Conservation (phyloP, 2,329 filamentous ascomycete genomes). For the Kalmusia sp. region DNA sequence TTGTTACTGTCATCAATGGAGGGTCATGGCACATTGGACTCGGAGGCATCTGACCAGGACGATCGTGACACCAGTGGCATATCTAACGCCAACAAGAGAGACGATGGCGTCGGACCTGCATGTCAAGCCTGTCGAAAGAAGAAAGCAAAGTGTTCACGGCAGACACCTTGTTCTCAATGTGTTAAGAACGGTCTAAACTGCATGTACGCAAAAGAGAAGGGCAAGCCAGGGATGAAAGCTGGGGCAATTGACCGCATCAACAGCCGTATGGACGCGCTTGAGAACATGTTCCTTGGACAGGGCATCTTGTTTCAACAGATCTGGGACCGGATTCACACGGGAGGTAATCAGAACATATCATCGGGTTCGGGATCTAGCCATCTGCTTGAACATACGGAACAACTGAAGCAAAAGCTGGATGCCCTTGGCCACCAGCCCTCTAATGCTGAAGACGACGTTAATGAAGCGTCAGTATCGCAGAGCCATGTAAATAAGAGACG, state of each 20-base stretch:
- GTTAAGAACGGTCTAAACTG: conserved; percentile 36
- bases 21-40: not conserved
- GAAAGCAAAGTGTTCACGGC: conserved; percentile 54
- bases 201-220: conserved; percentile 40
- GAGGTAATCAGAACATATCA: not conserved
- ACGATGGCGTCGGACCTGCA: conserved; percentile 12
- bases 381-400: conserved; percentile 5
- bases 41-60: not conserved
- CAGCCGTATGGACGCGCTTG: conserved; percentile 32
- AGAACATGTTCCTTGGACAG: conserved; percentile 24
- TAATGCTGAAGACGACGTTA: conserved; percentile 21
- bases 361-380: no score
- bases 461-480: conserved; percentile 17
- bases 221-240: conserved; percentile 39
- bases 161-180: conserved; percentile 54
- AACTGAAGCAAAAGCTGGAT: conserved; percentile 20
- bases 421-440: conserved; percentile 25
- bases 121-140: conserved; percentile 55
- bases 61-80: not conserved
- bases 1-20: not conserved
- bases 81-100: not conserved
- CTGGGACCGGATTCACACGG: conserved; percentile 16
- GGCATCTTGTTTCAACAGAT: conserved; percentile 25
- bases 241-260: conserved; percentile 44
- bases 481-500: not conserved